A percentile compares a stretch with the other conserved stretches of the same genome.
Evolutionary conservation across 1,139 yeast species (phyloP).

Genomic region (Scheffersomyces illinoinensis): DNA sequence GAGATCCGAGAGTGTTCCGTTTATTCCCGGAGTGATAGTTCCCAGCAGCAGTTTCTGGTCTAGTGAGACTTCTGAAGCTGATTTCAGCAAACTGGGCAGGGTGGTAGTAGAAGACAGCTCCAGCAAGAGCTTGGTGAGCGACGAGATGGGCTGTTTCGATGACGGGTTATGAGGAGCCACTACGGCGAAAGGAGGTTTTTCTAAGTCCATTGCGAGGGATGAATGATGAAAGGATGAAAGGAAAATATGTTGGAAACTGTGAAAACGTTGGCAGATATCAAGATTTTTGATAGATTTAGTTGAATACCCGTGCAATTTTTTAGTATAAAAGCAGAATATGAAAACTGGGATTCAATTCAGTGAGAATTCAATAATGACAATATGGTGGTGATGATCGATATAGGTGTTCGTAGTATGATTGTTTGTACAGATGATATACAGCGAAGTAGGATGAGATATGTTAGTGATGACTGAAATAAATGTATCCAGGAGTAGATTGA

Average conservation of each 20-base stretch:
- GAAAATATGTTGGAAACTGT: not conserved
- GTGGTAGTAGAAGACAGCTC: conserved; percentile 34
- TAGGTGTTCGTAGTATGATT: not conserved
- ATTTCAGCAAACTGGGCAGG: conserved; percentile 27
- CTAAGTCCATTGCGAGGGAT: conserved; percentile 8
- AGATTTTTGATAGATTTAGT: not conserved
- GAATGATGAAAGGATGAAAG: not conserved
- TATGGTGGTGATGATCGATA: not conserved
- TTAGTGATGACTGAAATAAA: not conserved
- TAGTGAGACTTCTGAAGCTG: conserved; percentile 24
- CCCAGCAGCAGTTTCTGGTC: conserved; percentile 14
- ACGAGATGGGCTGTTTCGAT: conserved; percentile 26
- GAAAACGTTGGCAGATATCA: not conserved
- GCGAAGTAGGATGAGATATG: not conserved
- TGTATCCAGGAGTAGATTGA: not conserved
- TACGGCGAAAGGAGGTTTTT: conserved; percentile 10
- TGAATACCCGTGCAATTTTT: not conserved
- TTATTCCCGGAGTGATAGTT: conserved; percentile 13
- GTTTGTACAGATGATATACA: not conserved
- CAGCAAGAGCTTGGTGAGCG: conserved; percentile 45
- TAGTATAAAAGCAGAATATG: not conserved
- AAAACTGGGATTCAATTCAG: not conserved
- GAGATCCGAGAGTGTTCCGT: not conserved
- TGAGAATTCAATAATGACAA: not conserved
- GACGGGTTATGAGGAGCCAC: conserved; percentile 1